Conservation (phyloP, 139 green algal genomes). For the Tetradesmus lagerheimii region DNA sequence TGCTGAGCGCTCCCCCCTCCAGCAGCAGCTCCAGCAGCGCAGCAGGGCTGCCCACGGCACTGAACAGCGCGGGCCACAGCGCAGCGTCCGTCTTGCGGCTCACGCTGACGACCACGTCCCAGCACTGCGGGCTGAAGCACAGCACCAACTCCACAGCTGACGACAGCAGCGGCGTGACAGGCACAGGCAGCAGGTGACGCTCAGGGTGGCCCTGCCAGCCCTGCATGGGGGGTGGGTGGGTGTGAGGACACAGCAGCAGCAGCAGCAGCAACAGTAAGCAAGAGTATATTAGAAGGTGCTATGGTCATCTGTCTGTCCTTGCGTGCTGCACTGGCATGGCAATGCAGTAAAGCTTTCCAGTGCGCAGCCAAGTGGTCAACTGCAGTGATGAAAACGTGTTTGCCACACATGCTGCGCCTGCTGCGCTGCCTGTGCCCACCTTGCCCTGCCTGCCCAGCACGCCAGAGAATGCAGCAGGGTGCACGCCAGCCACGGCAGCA, state of each 20-base stretch:
- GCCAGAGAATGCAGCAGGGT: neutral
- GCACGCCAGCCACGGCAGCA: neutral
- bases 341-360: too few relatives aligned
- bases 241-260: constrained; percentile 3
- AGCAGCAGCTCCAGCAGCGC: constrained; percentile 77
- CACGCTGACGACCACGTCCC: constrained; percentile 93
- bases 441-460: constrained; percentile 37
- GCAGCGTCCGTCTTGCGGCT: constrained; percentile 95
- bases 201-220: constrained; percentile 37
- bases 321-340: too few relatives aligned
- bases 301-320: too few relatives aligned
- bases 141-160: constrained; percentile 82
- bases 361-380: neutral
- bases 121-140: constrained; percentile 74
- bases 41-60: constrained; percentile 80
- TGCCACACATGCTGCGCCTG: neutral
- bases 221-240: constrained; percentile 5
- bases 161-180: constrained; percentile 72
- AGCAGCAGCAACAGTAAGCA: neutral
- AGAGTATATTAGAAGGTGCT: too few relatives aligned
- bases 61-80: constrained; percentile 95
- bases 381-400: neutral
- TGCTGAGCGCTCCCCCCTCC: constrained; percentile 66
- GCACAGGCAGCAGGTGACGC: constrained; percentile 10
- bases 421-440: neutral